Conservation (phyloP, 202 grass and related monocot genomes). For the Zizania palustris region DNA sequence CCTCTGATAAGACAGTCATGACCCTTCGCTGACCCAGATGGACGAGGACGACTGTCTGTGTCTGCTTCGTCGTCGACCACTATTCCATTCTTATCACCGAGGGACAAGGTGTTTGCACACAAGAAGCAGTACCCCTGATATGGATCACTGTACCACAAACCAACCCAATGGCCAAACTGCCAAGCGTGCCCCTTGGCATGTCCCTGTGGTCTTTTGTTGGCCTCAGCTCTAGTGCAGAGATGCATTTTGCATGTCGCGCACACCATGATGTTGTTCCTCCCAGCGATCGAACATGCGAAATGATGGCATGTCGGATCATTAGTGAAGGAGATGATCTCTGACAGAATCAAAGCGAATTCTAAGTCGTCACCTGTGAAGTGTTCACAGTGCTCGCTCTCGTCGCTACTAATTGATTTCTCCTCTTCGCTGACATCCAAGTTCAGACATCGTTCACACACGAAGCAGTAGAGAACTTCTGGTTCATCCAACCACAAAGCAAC, state of each 20-base stretch:
- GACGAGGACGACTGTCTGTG: neutral
- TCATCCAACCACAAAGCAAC: neutral
- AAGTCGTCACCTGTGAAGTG: neutral
- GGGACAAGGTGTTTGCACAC: constrained; percentile 26
- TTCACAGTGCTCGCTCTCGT: neutral
- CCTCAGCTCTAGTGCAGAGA: constrained; percentile 6
- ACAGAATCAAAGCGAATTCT: neutral
- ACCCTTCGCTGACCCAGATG: neutral
- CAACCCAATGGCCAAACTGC: constrained; percentile 48
- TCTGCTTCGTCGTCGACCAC: constrained; percentile 19
- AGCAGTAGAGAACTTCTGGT: neutral
- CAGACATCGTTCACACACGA: neutral
- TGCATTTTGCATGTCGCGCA: neutral
- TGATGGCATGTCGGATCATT: neutral
- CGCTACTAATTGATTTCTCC: neutral
- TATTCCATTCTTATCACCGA: neutral
- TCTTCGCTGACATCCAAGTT: neutral
- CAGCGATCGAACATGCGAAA: neutral
- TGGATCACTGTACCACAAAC: constrained; percentile 43
- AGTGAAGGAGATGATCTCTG: neutral
- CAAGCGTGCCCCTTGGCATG: neutral
- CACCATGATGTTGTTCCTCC: neutral
- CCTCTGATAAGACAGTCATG: constrained; percentile 55
- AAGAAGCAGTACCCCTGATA: constrained; percentile 59
- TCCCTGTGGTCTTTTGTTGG: neutral